Evolutionary conservation across 768 basidiomycete genomes (phyloP).

Genomic region (Russula brevipes): DNA sequence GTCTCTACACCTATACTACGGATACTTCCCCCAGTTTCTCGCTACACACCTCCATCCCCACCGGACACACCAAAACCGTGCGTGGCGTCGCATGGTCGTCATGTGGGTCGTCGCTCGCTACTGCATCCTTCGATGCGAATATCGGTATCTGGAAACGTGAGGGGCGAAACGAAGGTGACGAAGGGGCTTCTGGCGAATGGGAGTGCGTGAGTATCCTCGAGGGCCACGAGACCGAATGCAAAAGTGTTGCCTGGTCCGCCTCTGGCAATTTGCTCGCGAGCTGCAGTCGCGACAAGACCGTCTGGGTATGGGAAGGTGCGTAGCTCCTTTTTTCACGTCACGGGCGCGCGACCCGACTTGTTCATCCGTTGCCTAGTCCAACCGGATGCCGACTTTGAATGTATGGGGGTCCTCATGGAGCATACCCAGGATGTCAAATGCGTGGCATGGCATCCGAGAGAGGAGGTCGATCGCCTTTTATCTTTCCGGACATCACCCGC

Average conservation of each 20-base stretch:
- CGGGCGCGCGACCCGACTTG: neutral
- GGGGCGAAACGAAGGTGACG: conserved; percentile 37
- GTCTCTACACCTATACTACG: conserved; percentile 65
- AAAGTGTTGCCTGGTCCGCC: conserved; percentile 40
- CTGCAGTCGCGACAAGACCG: conserved; percentile 93
- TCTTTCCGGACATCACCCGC: neutral
- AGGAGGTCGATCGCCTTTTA: conserved; percentile 53
- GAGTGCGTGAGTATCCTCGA: conserved; percentile 83
- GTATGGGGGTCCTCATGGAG: conserved; percentile 93
- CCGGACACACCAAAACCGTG: conserved; percentile 85
- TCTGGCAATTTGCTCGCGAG: conserved; percentile 72
- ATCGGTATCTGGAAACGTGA: conserved; percentile 88
- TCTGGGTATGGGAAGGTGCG: conserved; percentile 98
- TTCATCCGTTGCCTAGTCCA: conserved; percentile 49
- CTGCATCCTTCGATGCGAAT: conserved; percentile 90
- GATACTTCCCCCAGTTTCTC: conserved; percentile 40
- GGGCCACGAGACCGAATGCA: conserved; percentile 97
- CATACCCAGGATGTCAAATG: conserved; percentile 95
- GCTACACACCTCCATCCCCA: conserved; percentile 61
- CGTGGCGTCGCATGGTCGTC: conserved; percentile 86
- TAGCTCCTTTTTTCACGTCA: conserved; percentile 6
- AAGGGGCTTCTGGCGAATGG: conserved; percentile 52
- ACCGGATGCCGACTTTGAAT: conserved; percentile 91
- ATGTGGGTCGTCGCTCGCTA: conserved; percentile 78
- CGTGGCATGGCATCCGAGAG: conserved; percentile 90